Evolutionary conservation across 352 stramenopile species (phyloP), one percentile per base, ranked within the genome.

Genomic region (Nannochloropsis limnetica): DNA sequence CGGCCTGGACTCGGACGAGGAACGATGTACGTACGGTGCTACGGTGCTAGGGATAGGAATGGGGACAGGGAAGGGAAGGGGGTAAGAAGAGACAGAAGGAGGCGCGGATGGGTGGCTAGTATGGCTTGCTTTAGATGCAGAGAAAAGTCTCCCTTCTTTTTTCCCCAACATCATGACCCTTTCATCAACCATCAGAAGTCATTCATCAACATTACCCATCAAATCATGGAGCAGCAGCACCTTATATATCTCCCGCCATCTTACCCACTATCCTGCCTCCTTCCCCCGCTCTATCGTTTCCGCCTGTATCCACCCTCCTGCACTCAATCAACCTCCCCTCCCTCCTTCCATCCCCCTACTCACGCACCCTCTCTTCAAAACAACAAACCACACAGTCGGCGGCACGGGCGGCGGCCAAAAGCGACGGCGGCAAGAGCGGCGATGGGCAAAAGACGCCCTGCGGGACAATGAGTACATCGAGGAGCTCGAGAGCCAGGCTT

Each of bases 381-480:
- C 2, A 17, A 49, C 37, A 49, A 49, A 49, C 17, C 17, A 49
- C 37, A 49, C 37, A 49, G 37, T 49, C 8, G 37, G 37, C 37
- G 37, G 37, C 11, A 49, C 37, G 8, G 61, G 61, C 25, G 61
- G 3, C n/a, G 61, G 61, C 61, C n/a, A 27, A 74, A 74, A 74
- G 0, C 3, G 61, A 74, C 61, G 61, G 25, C n/a, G 61, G 11
- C 61, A 74, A 74, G 61, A 74, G 61, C 61, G 61, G 20, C 61
- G 11, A 74, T 74, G 61, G 61, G 61, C 61, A 31, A 25, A 74
- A 74, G 61, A 74, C 22, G 61, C 61, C 25, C n/a, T 74, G 11
- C 6, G 61, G 11, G 61, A 74, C 61, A 29, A 74, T 20, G 61
- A 74, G n/a, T 74, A 74, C 20, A 74, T 74, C 61, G 61, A 74